These are phyloP conservation scores for Backusella mclennaniae DNA, from an alignment of 192 early-diverging fungal species.

Conservation along the genomic window DNA sequence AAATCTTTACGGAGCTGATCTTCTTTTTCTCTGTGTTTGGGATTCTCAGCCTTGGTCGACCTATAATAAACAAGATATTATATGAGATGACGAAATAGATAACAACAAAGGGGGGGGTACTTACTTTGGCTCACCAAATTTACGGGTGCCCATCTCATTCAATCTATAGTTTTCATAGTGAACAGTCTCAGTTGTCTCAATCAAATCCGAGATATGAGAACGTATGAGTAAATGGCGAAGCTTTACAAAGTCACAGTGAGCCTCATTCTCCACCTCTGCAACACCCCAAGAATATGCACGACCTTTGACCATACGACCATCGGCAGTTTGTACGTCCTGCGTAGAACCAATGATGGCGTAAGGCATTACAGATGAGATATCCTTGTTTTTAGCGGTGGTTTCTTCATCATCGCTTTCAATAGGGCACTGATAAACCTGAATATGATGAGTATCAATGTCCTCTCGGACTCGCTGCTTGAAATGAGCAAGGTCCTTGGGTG, in stretches of 20 bases:
- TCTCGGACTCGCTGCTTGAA: constrained; percentile 84
- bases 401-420: constrained; percentile 79
- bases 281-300: constrained; percentile 92
- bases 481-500: constrained; percentile 74
- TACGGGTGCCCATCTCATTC: constrained; percentile 85
- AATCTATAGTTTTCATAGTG: constrained; percentile 96
- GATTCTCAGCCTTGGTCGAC: constrained; percentile 75
- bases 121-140: constrained; percentile 82
- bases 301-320: constrained; percentile 89
- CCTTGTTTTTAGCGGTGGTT: constrained; percentile 73
- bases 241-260: constrained; percentile 95
- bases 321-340: constrained; percentile 74
- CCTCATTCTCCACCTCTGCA: constrained; percentile 95
- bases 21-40: constrained; percentile 98
- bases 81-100: background rate
- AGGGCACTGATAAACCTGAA: constrained; percentile 79
- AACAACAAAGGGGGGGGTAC: background rate
- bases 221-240: constrained; percentile 84
- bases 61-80: constrained; percentile 29
- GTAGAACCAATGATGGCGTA: constrained; percentile 94
- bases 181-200: constrained; percentile 87
- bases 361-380: constrained; percentile 88
- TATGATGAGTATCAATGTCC: constrained; percentile 79
- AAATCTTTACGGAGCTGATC: constrained; percentile 94
- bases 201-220: constrained; percentile 97